Percentiles rank a stretch among this genome's conserved stretches.
Evolutionary conservation across 108 stramenopile species (phyloP).

Genomic region (Chaetoceros tenuissimus): DNA sequence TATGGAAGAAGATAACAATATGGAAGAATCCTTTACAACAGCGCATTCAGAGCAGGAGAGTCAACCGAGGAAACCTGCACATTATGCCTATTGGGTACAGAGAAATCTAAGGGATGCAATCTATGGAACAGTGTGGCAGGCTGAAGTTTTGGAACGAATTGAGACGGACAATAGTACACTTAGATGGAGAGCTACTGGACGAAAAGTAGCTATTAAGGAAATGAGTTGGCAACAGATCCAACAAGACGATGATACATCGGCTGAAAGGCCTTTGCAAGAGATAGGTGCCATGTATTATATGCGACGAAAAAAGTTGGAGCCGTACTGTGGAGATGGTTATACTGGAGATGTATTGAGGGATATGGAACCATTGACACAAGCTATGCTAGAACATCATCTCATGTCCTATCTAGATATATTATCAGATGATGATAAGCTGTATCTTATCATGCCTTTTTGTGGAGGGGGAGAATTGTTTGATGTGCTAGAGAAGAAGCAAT

Average conservation of each 20-base stretch:
- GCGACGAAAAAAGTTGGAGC: conserved; percentile 29
- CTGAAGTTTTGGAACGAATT: conserved; percentile 46
- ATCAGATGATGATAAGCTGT: conserved; percentile 76
- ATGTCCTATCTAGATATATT: conserved; percentile 76
- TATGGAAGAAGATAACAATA: no score
- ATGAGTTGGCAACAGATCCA: conserved; percentile 77
- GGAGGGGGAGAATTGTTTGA: conserved; percentile 85
- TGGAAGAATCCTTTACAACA: no score
- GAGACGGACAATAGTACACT: neutral
- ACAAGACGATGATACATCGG: conserved; percentile 41
- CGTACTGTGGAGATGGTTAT: neutral
- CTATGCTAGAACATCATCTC: conserved; percentile 48
- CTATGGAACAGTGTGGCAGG: conserved; percentile 69
- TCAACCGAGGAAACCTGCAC: no score
- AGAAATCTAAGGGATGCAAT: conserved; percentile 73
- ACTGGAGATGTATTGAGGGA: neutral
- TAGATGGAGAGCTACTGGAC: conserved; percentile 28
- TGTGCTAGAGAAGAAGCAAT: conserved; percentile 55
- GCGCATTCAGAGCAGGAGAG: no score
- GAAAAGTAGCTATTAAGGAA: conserved; percentile 76
- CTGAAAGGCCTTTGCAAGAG: conserved; percentile 81
- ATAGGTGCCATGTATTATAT: conserved; percentile 81
- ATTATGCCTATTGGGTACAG: conserved; percentile 70
- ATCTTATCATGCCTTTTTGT: conserved; percentile 85
- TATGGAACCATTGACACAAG: neutral